phyloP scores from a whole-genome alignment of 2,329 filamentous ascomycete genomes.

The Aspergillus felis region DNA sequence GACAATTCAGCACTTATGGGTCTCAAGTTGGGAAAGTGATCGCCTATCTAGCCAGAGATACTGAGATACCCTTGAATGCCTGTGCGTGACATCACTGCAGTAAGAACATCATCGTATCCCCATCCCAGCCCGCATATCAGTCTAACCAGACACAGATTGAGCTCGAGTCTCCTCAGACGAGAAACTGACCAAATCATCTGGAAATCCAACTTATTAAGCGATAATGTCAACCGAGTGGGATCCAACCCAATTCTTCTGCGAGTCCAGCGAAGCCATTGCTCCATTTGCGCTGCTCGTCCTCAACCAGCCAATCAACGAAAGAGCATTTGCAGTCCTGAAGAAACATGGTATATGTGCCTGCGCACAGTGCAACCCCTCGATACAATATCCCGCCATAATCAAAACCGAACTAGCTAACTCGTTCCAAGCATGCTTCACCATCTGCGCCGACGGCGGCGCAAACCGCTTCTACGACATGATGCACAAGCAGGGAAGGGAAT shows the following conservation, averaged over 20 bases:
- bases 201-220: background rate
- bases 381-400: background rate
- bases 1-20: background rate
- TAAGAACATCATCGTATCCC: background rate
- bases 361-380: background rate
- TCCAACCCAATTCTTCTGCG: conserved; percentile 39
- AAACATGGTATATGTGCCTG: conserved; percentile 32
- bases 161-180: background rate
- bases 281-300: conserved; percentile 54
- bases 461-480: conserved; percentile 64
- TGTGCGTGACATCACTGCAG: background rate
- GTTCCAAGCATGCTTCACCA: conserved; percentile 57
- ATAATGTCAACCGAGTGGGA: conserved; percentile 35
- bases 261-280: conserved; percentile 19
- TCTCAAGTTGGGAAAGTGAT: background rate
- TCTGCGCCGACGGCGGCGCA: conserved; percentile 90
- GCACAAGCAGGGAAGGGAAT: conserved; percentile 25
- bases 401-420: background rate
- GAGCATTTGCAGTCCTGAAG: conserved; percentile 35
- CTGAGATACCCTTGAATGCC: background rate
- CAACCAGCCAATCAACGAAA: conserved; percentile 56
- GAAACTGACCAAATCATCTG: background rate
- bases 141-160: background rate
- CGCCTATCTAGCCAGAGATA: background rate
- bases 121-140: background rate